Conservation (phyloP, 371 early-diverging fungal genomes). For the Mycotypha africana region DNA sequence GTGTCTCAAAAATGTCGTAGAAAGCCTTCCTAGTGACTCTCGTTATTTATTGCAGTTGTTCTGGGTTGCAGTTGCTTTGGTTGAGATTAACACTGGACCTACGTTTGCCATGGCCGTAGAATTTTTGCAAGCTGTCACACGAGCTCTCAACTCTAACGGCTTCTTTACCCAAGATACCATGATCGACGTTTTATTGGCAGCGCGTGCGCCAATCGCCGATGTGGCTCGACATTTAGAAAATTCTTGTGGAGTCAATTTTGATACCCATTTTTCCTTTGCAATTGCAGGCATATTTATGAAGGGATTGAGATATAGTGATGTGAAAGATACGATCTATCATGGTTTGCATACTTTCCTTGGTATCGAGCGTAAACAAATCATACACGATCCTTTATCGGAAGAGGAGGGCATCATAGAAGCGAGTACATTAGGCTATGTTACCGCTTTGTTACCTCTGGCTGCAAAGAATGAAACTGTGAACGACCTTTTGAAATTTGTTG, state of each 20-base stretch:
- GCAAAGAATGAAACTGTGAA: conserved; percentile 54
- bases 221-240: conserved; percentile 62
- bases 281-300: conserved; percentile 73
- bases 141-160: conserved; percentile 61
- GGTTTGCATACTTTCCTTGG: conserved; percentile 64
- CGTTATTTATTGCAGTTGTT: conserved; percentile 75
- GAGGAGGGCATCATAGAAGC: conserved; percentile 39
- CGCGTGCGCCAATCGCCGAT: conserved; percentile 65
- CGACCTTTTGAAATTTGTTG: conserved; percentile 53
- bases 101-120: conserved; percentile 66
- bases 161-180: conserved; percentile 59
- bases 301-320: conserved; percentile 68
- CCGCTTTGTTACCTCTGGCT: conserved; percentile 61
- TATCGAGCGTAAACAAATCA: conserved; percentile 47
- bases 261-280: conserved; percentile 81
- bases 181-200: conserved; percentile 56
- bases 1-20: conserved; percentile 79
- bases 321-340: conserved; percentile 58
- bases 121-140: conserved; percentile 64
- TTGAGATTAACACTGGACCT: conserved; percentile 77
- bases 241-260: conserved; percentile 73
- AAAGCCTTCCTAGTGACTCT: conserved; percentile 66
- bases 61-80: conserved; percentile 80
- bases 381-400: background rate
- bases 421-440: conserved; percentile 64